A percentile compares a stretch with the other conserved stretches of the same genome.
phyloP scores from a whole-genome alignment of 495 filamentous ascomycete genomes.

The Hyaloscypha bicolor region DNA sequence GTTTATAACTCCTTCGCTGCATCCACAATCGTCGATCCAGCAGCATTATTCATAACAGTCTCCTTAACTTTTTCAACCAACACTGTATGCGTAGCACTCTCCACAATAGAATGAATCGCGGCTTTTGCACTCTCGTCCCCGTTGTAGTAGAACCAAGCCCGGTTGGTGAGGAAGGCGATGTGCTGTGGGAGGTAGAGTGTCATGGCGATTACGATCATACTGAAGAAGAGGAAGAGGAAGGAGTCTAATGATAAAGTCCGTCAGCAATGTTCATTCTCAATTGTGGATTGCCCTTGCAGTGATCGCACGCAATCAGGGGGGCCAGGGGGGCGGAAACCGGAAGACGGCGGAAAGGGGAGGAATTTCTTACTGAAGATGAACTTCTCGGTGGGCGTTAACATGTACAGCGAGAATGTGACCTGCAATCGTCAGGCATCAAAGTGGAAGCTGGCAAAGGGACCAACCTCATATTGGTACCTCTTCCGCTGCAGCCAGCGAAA shows the following conservation, averaged over 20 bases:
- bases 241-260: constrained; percentile 61
- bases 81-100: constrained; percentile 30
- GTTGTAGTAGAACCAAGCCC: constrained; percentile 92
- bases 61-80: constrained; percentile 35
- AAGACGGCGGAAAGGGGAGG: constrained; percentile 2
- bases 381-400: constrained; percentile 82
- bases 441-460: neutral
- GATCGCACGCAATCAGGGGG: neutral
- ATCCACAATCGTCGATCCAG: constrained; percentile 10
- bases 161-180: constrained; percentile 71
- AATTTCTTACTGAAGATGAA: constrained; percentile 66
- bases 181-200: constrained; percentile 94
- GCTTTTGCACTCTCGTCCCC: constrained; percentile 63
- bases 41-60: constrained; percentile 31
- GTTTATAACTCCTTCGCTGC: constrained; percentile 24
- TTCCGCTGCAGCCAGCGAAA: constrained; percentile 63
- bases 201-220: constrained; percentile 80
- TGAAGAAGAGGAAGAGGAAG: constrained; percentile 82
- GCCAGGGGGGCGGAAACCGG: constrained; percentile 1
- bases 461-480: constrained; percentile 78
- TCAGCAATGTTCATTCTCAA: neutral
- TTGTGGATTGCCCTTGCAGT: neutral
- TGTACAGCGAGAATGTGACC: constrained; percentile 82
- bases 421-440: neutral
- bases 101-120: constrained; percentile 39